Base-by-base conservation (phyloP, 129 eudicot genomes). In the Flaveria brownii region DNA sequence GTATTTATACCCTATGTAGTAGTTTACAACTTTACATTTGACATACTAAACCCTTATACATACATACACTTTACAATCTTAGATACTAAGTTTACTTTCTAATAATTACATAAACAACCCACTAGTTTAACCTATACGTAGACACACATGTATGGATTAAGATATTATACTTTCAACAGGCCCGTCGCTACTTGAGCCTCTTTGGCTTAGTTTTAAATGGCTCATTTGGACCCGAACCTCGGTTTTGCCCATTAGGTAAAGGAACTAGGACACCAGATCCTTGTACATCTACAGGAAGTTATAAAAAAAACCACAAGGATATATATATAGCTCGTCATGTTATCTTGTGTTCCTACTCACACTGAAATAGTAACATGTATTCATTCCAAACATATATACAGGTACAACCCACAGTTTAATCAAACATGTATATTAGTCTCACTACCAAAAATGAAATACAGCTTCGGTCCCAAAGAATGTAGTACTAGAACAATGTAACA, bases 301-400 rank as follows among this genome's bases (percentile, higher is more conserved):
- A 33, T 33, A 33, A 33, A 6, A 33, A 33, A 4, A 4, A 6
- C 39, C 39, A 33, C 39, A 33, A 33, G 39, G 39, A 33, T 33
- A 33, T 33, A 15, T 50, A 50, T 33, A 15, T 50, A 50, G 56
- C 56, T 50, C 56, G 15, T 15, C 59, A 16, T 52, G 16, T 52
- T 52, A 14, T 52, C 59, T 52, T 52, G 22, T 52, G 59, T 52
- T 33, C 39, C 2, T 33, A 33, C 6, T 4, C n/a, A 12, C 65
- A 61, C n/a, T 26, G 2, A 26, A 26, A 26, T 26, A 26, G 28
- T 13, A 25, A 62, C 28, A 62, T 62, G 28, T 2, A 26, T 62
- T 2, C 68, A 62, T 26, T 62, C 43, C 68, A 62, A 62, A 62
- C 68, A 28, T 62, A 62, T 62, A 60, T 4, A 25, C 67, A 62